These are phyloP conservation scores for Clavispora vitiphila DNA, from an alignment of 805 yeast genomes.

Conservation along the genomic window DNA sequence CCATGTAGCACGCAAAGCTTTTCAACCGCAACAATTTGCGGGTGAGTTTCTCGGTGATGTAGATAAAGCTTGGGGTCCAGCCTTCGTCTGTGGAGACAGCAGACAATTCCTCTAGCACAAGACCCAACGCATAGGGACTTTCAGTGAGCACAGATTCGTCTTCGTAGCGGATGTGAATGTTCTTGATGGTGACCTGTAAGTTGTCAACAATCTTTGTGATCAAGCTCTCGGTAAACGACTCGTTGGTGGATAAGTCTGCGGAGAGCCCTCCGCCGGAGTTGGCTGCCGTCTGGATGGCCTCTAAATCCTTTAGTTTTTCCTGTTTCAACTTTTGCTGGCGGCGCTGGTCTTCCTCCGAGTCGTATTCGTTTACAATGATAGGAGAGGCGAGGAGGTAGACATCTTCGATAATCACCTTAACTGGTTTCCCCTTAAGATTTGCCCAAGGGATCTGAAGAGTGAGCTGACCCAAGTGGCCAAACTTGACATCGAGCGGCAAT, in stretches of 20 bases:
- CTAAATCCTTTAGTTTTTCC: conserved; percentile 63
- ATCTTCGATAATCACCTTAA: conserved; percentile 79
- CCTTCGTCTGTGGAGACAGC: conserved; percentile 83
- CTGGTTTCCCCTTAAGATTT: conserved; percentile 87
- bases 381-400: conserved; percentile 82
- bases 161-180: conserved; percentile 89
- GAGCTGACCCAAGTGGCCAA: conserved; percentile 86
- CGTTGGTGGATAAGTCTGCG: conserved; percentile 44
- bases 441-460: conserved; percentile 97
- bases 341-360: conserved; percentile 53
- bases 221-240: conserved; percentile 80
- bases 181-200: conserved; percentile 82
- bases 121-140: conserved; percentile 74
- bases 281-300: conserved; percentile 51
- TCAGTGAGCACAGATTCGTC: conserved; percentile 70
- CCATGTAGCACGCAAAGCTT: conserved; percentile 78
- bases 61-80: conserved; percentile 84
- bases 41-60: conserved; percentile 61
- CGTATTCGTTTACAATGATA: conserved; percentile 49
- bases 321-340: conserved; percentile 59
- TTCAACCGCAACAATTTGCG: conserved; percentile 73
- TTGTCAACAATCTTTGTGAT: conserved; percentile 90
- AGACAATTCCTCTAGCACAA: conserved; percentile 78
- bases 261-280: conserved; percentile 23
- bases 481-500: conserved; percentile 80